Base-by-base conservation (phyloP, 345 rosid genomes). In the Citrus inodora region DNA sequence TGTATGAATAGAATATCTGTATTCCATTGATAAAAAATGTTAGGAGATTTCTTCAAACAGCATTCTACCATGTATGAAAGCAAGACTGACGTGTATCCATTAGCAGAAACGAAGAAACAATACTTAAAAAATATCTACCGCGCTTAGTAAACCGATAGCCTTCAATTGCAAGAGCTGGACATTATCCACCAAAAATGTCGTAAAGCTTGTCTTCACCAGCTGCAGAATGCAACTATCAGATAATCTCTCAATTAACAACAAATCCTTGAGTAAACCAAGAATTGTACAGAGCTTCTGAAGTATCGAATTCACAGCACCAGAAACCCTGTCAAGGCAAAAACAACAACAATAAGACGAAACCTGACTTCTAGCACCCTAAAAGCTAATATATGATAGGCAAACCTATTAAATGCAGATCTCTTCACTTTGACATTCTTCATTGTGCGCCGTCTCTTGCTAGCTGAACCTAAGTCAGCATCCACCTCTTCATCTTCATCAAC, bases 211-310 rank as follows among this genome's bases (percentile, higher is more conserved):
- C 87, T 88, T 96, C 75, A 93, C 83, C 81, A 96, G 87, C 84
- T 96, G 99, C 65, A 96, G 81, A 83, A 96, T 93, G 89, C 98
- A 94, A 87, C 98, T 92, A 88, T 96, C 99, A 67, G 99, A 96
- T 76, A 96, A 83, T 84, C 84, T 93, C 92, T 96, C 99, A 71
- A 92, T 89, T 71, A 92, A 70, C 74, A 94, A 84, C 81, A 96
- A 90, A 85, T 96, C 99, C 90, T 90, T 92, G 69, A 96, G 92
- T 78, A 94, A 88, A 80, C 92, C 98, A 74, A 96, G 91, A 83
- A 96, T 88, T 32, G 98, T 90, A 83, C 98, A 96, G 59, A 96
- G 93, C 81, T 96, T 96, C 90, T 96, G 99, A 71, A 90, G 87
- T 77, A 88, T 87, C 27, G 89, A 85, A 90, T 82, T 92, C 82